Evolutionary conservation across 768 basidiomycete genomes (phyloP).

Genomic region (Leccinellum luteum): DNA sequence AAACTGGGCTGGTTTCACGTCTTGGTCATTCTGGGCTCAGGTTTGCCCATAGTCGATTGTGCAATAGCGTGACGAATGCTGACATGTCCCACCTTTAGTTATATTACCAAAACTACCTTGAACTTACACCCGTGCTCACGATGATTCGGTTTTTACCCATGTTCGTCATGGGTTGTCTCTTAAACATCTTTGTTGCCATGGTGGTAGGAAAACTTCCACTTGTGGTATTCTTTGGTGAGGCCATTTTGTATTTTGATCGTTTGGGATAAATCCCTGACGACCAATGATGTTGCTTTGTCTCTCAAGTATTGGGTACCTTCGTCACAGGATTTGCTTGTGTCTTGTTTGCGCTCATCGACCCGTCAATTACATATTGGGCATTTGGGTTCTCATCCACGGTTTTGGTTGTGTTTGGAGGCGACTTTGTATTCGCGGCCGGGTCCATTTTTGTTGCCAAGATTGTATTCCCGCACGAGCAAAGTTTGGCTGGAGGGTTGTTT

Average conservation of each 20-base stretch:
- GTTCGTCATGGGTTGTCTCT: constrained; percentile 62
- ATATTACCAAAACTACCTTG: constrained; percentile 68
- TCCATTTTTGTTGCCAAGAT: constrained; percentile 74
- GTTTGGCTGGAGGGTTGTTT: constrained; percentile 71
- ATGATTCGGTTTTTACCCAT: constrained; percentile 71
- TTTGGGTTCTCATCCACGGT: constrained; percentile 69
- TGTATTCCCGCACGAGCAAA: constrained; percentile 66
- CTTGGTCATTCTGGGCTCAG: constrained; percentile 53
- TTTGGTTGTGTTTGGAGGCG: constrained; percentile 68
- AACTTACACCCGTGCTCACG: constrained; percentile 52
- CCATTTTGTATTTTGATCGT: too few relatives aligned
- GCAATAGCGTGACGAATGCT: not conserved
- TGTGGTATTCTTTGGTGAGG: constrained; percentile 53
- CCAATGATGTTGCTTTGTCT: not conserved
- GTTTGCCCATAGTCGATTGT: constrained; percentile 18
- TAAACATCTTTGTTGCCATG: constrained; percentile 63
- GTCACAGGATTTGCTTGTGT: constrained; percentile 57
- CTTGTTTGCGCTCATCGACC: constrained; percentile 65
- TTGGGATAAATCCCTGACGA: not conserved
- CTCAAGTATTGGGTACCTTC: constrained; percentile 49
- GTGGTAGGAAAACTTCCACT: constrained; percentile 55
- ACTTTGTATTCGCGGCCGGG: constrained; percentile 73
- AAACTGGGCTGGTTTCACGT: constrained; percentile 58
- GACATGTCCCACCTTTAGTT: constrained; percentile 38
- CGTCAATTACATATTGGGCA: constrained; percentile 64